These are phyloP conservation scores for Diaporthe citriasiana DNA, from an alignment of 2,329 filamentous ascomycete species.

Conservation along the genomic window DNA sequence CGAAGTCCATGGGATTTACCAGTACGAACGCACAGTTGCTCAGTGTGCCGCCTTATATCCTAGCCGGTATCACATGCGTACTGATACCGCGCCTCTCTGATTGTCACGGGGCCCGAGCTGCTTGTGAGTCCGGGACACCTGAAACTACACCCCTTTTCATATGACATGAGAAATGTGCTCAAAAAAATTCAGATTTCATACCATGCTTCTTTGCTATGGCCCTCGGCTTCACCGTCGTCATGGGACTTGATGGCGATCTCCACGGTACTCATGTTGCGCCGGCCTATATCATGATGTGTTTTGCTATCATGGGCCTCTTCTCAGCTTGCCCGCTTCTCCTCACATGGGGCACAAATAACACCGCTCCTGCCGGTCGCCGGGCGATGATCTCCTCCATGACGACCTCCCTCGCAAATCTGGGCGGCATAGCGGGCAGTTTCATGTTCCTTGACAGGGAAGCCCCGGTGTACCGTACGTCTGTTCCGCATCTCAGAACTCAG, in stretches of 20 bases:
- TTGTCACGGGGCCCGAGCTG: background rate
- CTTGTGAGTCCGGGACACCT: background rate
- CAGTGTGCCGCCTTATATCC: constrained; percentile 26
- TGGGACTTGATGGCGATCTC: constrained; percentile 10
- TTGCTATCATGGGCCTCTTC: background rate
- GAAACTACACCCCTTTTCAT: background rate
- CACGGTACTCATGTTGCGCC: constrained; percentile 3
- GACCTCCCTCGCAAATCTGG: constrained; percentile 10
- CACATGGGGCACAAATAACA: constrained; percentile 26
- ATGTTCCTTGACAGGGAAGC: constrained; percentile 27
- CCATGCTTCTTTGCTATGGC: constrained; percentile 10
- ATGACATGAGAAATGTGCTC: background rate
- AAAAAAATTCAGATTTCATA: background rate
- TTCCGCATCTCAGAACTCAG: background rate
- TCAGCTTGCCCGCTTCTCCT: background rate
- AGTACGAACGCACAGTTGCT: constrained; percentile 28
- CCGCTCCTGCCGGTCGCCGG: constrained; percentile 19
- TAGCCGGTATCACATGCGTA: background rate
- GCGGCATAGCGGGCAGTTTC: constrained; percentile 30
- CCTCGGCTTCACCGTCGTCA: constrained; percentile 8
- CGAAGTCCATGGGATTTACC: constrained; percentile 30
- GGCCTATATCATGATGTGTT: constrained; percentile 11
- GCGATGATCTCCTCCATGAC: constrained; percentile 7
- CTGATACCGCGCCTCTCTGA: constrained; percentile 21
- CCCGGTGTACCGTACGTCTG: constrained; percentile 4